Evolutionary conservation across 305 asterid genomes (phyloP).

Genomic region (Solanum chacoense): DNA sequence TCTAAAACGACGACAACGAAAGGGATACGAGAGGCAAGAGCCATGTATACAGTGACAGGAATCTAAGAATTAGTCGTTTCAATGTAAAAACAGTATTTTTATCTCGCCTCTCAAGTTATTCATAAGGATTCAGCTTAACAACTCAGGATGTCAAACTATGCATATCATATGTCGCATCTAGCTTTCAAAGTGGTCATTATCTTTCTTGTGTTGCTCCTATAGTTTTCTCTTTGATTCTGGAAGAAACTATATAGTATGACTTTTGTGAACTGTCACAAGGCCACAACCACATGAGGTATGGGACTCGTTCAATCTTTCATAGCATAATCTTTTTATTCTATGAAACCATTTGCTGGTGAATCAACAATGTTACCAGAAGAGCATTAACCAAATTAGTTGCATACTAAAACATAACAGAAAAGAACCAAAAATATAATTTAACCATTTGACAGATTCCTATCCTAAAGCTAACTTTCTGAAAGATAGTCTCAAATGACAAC

Average conservation of each 20-base stretch:
- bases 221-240: neutral
- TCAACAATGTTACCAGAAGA: neutral
- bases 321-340: neutral
- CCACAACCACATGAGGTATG: neutral
- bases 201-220: neutral
- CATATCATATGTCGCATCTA: neutral
- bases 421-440: neutral
- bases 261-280: neutral
- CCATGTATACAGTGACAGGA: neutral
- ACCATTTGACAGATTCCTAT: neutral
- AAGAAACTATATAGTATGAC: neutral
- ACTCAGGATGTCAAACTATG: neutral
- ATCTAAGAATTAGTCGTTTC: neutral
- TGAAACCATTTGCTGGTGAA: neutral
- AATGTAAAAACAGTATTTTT: neutral
- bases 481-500: neutral
- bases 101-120: neutral
- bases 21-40: too few species aligned
- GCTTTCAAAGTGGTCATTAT: neutral
- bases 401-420: neutral
- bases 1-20: neutral
- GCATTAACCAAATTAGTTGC: neutral
- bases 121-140: neutral
- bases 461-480: neutral
- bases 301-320: neutral